These are phyloP conservation scores for Phytophthora quininea DNA, from an alignment of 352 stramenopile genomes.

Conservation along the genomic window DNA sequence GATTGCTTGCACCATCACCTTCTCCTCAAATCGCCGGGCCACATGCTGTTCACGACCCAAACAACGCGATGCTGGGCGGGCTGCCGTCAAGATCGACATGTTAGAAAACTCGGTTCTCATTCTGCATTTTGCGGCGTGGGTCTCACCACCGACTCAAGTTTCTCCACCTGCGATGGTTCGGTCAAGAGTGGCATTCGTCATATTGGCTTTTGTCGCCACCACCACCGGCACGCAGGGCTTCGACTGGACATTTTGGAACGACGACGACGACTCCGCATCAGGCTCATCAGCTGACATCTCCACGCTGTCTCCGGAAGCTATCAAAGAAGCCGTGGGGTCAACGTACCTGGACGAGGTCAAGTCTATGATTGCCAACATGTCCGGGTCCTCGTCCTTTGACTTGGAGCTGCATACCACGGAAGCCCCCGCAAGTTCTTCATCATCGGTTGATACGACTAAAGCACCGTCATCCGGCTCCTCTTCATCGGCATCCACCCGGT, in stretches of 20 bases:
- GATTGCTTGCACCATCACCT: constrained; percentile 29
- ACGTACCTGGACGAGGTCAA: constrained; percentile 35
- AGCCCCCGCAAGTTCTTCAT: not conserved
- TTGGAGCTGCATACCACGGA: not conserved
- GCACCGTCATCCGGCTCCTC: not conserved
- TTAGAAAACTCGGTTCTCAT: constrained; percentile 18
- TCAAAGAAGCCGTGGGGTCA: constrained; percentile 32
- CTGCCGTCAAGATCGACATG: constrained; percentile 4
- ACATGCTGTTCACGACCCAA: constrained; percentile 12
- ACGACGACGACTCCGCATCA: constrained; percentile 25
- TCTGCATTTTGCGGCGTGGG: constrained; percentile 32
- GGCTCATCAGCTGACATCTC: not conserved
- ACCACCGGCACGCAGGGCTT: constrained; percentile 31
- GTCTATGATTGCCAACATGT: constrained; percentile 13
- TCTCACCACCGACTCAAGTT: constrained; percentile 15
- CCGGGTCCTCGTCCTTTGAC: constrained; percentile 1
- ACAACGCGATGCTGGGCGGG: constrained; percentile 8
- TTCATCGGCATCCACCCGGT: not conserved
- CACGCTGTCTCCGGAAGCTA: constrained; percentile 28
- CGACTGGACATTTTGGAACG: constrained; percentile 41
- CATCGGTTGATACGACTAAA: not conserved
- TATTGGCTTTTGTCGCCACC: constrained; percentile 15
- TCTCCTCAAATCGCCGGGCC: constrained; percentile 25
- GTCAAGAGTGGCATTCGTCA: constrained; percentile 12
- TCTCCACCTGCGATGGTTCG: constrained; percentile 20